Base-by-base conservation (phyloP, 352 stramenopile genomes). In the Phytophthora pini region DNA sequence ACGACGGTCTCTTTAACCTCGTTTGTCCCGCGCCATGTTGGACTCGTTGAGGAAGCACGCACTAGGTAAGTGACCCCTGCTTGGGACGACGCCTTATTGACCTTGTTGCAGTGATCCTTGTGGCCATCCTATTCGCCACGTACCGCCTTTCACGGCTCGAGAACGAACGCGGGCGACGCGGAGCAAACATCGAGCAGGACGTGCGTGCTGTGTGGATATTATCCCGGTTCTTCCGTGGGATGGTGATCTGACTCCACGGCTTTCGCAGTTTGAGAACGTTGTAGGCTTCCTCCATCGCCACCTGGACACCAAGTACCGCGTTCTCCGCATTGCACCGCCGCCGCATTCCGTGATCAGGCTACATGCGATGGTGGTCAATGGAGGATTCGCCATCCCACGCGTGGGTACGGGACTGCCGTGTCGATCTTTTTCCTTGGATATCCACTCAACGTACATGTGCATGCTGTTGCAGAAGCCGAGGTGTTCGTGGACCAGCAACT, bases 101-200 rank as follows among this genome's bases (percentile, higher is more conserved):
- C 9, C n/a, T 26, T 56, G 13, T 55, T 45, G n/a, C 27, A 93
- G 84, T 90, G 59, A 71, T 91, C 44, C 8, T 87, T 22, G 56
- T 90, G 27, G 84, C 82, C 11, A 65, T 91, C 51, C 50, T 88
- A 40, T 64, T 87, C 15, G 79, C 82, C 24, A 77, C 80, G 36
- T 91, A 87, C 53, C 82, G 86, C 13, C 76, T 93, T 39, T 77
- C 72, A 17, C 71, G 69, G 34, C 70, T 93, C 36, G 80, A 90
- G 68, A 46, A 69, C 34, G 72, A 82, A 24, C 78, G 82, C 40
- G 57, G 59, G 26, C 64, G 59, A 15, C 66, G 57, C 26, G 58
- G 59, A 27, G 52, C 44, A 26, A 56, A 52, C 13, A 62, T 81
- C 13, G 70, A 88, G 52, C 61, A 88, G 27, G 61, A 88, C 40